A percentile compares a stretch with the other conserved stretches of the same genome.
phyloP scores from a whole-genome alignment of 371 early-diverging fungal genomes.

The Mortierella polycephala region DNA sequence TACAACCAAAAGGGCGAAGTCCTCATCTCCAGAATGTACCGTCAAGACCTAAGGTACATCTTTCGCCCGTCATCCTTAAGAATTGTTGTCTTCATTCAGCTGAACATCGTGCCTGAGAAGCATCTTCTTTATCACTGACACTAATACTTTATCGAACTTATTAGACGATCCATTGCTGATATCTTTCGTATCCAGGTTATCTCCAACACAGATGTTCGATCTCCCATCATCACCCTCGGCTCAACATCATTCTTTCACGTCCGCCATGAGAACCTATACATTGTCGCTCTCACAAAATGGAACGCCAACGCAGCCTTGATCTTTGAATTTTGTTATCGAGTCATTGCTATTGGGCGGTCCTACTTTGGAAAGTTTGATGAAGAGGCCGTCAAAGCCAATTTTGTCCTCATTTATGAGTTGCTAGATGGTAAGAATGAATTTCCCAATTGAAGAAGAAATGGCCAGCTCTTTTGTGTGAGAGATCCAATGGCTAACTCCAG shows the following conservation, averaged over 20 bases:
- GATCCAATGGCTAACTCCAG: neutral
- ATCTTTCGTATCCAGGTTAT: slow-evolving; percentile 97
- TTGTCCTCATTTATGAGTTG: slow-evolving; percentile 90
- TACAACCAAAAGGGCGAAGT: slow-evolving; percentile 98
- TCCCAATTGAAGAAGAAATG: neutral
- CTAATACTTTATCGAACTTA: too few relatives aligned
- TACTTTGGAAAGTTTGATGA: slow-evolving; percentile 94
- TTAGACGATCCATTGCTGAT: slow-evolving; percentile 93
- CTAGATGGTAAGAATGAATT: slow-evolving; percentile 76
- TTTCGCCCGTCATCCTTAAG: neutral
- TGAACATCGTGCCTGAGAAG: neutral
- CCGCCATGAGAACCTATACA: slow-evolving; percentile 89
- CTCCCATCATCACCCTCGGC: slow-evolving; percentile 92
- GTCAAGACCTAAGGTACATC: slow-evolving; percentile 92
- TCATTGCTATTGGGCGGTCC: slow-evolving; percentile 76
- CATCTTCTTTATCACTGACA: too few relatives aligned
- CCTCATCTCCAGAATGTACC: slow-evolving; percentile 94
- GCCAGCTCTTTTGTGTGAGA: too few relatives aligned
- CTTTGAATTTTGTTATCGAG: slow-evolving; percentile 87
- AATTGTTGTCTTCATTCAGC: too few relatives aligned
- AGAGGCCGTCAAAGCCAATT: slow-evolving; percentile 90
- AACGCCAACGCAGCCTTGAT: slow-evolving; percentile 88
- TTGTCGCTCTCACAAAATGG: slow-evolving; percentile 86
- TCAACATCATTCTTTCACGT: slow-evolving; percentile 90
- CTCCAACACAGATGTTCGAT: slow-evolving; percentile 88